Evolutionary conservation across 2,329 filamentous ascomycete genomes (phyloP).

Genomic region (Pochonia chlamydosporia): DNA sequence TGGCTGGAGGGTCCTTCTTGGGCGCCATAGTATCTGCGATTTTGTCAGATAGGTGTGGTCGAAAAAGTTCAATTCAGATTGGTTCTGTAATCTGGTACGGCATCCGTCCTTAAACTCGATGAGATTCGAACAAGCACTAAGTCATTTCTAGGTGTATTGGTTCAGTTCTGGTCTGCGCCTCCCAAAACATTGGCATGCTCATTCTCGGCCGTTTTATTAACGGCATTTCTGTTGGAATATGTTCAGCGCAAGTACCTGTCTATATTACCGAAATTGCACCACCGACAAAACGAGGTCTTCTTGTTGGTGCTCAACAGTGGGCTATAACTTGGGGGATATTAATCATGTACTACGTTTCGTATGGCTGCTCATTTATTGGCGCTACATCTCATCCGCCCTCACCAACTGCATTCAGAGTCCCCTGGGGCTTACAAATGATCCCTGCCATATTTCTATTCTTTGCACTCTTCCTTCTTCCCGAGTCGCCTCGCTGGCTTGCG

Average conservation of each 20-base stretch:
- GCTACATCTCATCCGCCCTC: conserved; percentile 17
- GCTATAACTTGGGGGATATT: conserved; percentile 63
- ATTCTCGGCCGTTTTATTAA: conserved; percentile 57
- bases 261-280: conserved; percentile 61
- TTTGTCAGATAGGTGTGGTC: conserved; percentile 42
- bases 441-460: conserved; percentile 54
- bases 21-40: conserved; percentile 42
- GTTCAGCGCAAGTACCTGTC: conserved; percentile 62
- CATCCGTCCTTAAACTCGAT: background rate
- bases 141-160: conserved; percentile 36
- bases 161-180: conserved; percentile 38
- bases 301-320: conserved; percentile 69
- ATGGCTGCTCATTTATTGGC: conserved; percentile 56
- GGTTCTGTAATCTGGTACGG: conserved; percentile 46
- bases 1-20: conserved; percentile 46
- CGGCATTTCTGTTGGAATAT: conserved; percentile 60
- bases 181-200: conserved; percentile 43
- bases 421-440: conserved; percentile 61
- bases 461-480: conserved; percentile 54
- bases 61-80: conserved; percentile 45
- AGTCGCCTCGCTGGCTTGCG: conserved; percentile 61
- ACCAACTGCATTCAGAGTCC: conserved; percentile 54
- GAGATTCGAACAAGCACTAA: background rate
- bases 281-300: conserved; percentile 52
- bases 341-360: conserved; percentile 65